phyloP scores from a whole-genome alignment of 1,139 yeast genomes.

The Sugiyamaella novakii region DNA sequence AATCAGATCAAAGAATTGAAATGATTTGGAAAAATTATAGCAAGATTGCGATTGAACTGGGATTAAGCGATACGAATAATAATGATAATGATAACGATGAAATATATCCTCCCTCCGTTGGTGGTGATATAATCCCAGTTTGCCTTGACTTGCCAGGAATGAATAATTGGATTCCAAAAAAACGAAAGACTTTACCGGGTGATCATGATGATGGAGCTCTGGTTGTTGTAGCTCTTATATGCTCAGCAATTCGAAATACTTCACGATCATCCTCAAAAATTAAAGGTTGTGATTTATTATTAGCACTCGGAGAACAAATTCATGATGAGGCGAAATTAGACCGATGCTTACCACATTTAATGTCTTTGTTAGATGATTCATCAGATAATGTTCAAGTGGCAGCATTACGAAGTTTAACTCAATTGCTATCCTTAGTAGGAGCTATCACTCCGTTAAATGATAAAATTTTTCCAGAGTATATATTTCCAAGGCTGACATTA shows the following conservation, averaged over 20 bases:
- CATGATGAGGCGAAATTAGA: conserved; percentile 86
- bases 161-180: conserved; percentile 33
- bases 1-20: conserved; percentile 62
- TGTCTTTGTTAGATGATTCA: conserved; percentile 56
- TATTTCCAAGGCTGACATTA: conserved; percentile 62
- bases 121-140: conserved; percentile 41
- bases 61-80: conserved; percentile 36
- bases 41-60: conserved; percentile 52
- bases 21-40: conserved; percentile 60
- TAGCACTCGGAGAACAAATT: conserved; percentile 74
- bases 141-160: conserved; percentile 56
- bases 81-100: conserved; percentile 16
- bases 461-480: conserved; percentile 74
- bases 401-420: conserved; percentile 46
- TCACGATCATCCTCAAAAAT: conserved; percentile 63
- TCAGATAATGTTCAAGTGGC: conserved; percentile 58
- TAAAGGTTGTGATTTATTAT: conserved; percentile 72
- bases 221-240: conserved; percentile 62
- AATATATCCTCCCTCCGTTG: conserved; percentile 7
- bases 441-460: conserved; percentile 74
- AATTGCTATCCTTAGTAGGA: conserved; percentile 65
- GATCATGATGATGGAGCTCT: conserved; percentile 54
- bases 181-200: conserved; percentile 35
- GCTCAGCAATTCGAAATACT: conserved; percentile 67
- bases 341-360: conserved; percentile 77